Evolutionary conservation across 192 early-diverging fungal genomes (phyloP).

Genomic region (Backusella parvicylindrica): DNA sequence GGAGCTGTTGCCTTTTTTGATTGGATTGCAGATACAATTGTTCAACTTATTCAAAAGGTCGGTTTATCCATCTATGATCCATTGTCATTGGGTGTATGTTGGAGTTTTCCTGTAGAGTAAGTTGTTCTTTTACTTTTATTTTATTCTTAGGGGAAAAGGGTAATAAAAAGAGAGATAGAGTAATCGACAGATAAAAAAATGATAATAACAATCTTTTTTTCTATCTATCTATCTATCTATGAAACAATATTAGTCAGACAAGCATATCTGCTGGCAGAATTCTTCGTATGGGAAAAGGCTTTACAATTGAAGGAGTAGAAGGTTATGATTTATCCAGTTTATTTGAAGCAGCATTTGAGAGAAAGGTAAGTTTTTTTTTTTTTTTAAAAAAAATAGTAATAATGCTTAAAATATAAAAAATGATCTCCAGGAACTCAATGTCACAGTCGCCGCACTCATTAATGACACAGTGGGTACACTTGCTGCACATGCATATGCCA

Average conservation of each 20-base stretch:
- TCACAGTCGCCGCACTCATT: constrained; percentile 82
- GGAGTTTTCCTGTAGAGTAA: constrained; percentile 80
- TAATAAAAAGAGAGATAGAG: neutral
- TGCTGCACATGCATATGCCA: constrained; percentile 80
- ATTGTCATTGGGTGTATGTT: constrained; percentile 66
- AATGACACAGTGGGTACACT: constrained; percentile 96
- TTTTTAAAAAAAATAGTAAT: neutral
- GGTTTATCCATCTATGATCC: constrained; percentile 5
- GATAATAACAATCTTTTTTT: neutral
- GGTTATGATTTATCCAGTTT: constrained; percentile 80
- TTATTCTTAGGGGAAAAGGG: constrained; percentile 37
- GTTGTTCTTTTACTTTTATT: constrained; percentile 24
- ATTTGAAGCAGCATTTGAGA: constrained; percentile 71
- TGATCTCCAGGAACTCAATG: constrained; percentile 50
- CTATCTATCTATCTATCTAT: neutral
- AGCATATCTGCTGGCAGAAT: constrained; percentile 33
- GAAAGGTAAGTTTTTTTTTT: constrained; percentile 38
- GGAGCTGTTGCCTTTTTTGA: constrained; percentile 68
- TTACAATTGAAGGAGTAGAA: constrained; percentile 72
- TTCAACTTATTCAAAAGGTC: constrained; percentile 14
- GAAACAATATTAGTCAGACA: constrained; percentile 38
- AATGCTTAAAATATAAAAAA: neutral
- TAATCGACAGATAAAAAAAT: no score
- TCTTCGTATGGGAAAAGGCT: constrained; percentile 80
- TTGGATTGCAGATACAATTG: constrained; percentile 67